Evolutionary conservation across 495 filamentous ascomycete genomes (phyloP), one percentile per base, ranked within the genome.

Genomic region (Niebla homalea): DNA sequence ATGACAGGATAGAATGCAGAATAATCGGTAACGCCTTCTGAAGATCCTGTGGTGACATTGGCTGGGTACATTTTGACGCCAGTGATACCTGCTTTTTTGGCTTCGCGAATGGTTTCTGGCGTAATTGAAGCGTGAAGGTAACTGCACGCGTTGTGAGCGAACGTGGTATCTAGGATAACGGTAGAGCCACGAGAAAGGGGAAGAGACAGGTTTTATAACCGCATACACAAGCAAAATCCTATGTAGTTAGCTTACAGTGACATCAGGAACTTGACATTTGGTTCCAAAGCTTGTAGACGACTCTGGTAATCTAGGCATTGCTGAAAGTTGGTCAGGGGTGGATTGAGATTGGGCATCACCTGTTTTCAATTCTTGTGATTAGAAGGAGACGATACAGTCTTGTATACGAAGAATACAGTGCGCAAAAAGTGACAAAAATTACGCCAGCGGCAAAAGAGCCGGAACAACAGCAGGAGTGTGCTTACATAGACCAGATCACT

Each of bases 401-500:
- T n/a, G n/a, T n/a, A n/a, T n/a, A n/a, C n/a, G n/a, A n/a, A n/a
- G n/a, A n/a, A n/a, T n/a, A n/a, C n/a, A n/a, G n/a, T n/a, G n/a
- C n/a, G n/a, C n/a, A n/a, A n/a, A n/a, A n/a, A n/a, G n/a, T n/a
- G n/a, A n/a, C n/a, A n/a, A n/a, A n/a, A n/a, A n/a, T n/a, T n/a
- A n/a, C n/a, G n/a, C n/a, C n/a, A n/a, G n/a, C n/a, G n/a, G n/a
- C n/a, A n/a, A n/a, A 32, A 26, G 29, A 32, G 29, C 29, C 29
- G 29, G 29, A 32, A 7, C 7, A 32, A 7, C 29, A 32, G 29
- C 10, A 32, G 1, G 7, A 32, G 14, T 11, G 0, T 32, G 14
- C 92, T 90, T 42, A 95, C 87, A 64, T 76, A 89, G 20, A 85
- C 85, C 18, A 79, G 84, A 64, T 90, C 83, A 54, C 85, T 80